Conservation (phyloP, 352 stramenopile genomes). For the Phytophthora pistaciae region DNA sequence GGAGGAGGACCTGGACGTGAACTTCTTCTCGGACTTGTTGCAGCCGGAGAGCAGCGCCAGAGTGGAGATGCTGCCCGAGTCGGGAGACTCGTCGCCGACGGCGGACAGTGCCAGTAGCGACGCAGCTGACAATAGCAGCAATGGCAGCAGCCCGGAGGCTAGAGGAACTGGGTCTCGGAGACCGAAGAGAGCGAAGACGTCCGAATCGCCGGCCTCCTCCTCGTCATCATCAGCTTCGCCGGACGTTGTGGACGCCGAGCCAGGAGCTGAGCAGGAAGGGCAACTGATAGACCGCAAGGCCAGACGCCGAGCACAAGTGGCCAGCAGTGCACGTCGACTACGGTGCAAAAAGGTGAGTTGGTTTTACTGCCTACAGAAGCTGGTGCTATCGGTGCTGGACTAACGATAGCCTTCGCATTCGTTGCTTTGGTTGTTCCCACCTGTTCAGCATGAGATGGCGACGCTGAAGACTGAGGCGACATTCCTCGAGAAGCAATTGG, state of each 20-base stretch:
- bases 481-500: constrained; percentile 50
- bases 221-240: background rate
- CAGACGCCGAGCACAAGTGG: constrained; percentile 52
- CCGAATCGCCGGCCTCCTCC: background rate
- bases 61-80: constrained; percentile 5
- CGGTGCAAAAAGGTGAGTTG: too few species aligned
- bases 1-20: constrained; percentile 20
- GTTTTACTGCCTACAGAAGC: background rate
- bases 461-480: constrained; percentile 50
- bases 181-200: constrained; percentile 15
- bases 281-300: constrained; percentile 39
- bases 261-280: constrained; percentile 19
- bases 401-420: too few species aligned
- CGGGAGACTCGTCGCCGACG: constrained; percentile 8
- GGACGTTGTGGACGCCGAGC: constrained; percentile 8
- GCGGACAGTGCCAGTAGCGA: constrained; percentile 12
- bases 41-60: constrained; percentile 4
- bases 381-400: background rate
- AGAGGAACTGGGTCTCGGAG: background rate
- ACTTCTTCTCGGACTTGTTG: constrained; percentile 39
- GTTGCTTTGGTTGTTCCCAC: too few species aligned
- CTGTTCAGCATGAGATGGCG: constrained; percentile 29
- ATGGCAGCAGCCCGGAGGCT: constrained; percentile 18
- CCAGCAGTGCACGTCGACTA: constrained; percentile 56
- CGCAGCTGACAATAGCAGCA: constrained; percentile 4